phyloP scores from a whole-genome alignment of 2,329 filamentous ascomycete genomes.

The Exophiala spinifera region DNA sequence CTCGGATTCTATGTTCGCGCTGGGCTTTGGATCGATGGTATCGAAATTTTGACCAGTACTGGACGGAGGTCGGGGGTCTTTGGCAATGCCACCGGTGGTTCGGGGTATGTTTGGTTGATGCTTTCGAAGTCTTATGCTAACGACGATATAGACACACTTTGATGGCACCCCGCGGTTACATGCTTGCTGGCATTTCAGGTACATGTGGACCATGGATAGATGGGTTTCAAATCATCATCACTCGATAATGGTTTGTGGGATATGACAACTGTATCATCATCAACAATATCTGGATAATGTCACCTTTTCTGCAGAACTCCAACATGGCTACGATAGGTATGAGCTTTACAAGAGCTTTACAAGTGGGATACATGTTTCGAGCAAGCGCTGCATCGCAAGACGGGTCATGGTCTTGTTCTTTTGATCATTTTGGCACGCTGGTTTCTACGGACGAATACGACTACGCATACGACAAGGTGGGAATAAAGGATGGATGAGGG shows the following conservation, averaged over 20 bases:
- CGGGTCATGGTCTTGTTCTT: not conserved
- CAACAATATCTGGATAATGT: not conserved
- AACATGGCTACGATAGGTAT: not conserved
- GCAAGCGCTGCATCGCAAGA: not conserved
- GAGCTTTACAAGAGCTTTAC: not conserved
- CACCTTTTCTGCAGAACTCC: conserved; percentile 2
- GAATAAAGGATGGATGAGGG: not conserved
- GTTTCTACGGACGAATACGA: not conserved
- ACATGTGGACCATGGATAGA: conserved; percentile 79
- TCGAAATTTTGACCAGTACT: conserved; percentile 84
- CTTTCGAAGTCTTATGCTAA: conserved; percentile 1
- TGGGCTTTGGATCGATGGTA: conserved; percentile 78
- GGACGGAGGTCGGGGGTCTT: conserved; percentile 83
- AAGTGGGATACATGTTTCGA: not conserved
- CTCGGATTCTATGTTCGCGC: conserved; percentile 81
- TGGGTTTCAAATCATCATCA: conserved; percentile 78
- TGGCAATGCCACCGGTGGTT: conserved; percentile 76
- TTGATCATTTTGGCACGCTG: not conserved
- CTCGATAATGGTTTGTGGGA: conserved; percentile 48
- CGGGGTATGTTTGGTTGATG: conserved; percentile 62
- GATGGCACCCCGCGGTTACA: conserved; percentile 85
- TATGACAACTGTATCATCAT: no score
- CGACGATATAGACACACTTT: conserved; percentile 66
- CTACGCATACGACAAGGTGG: not conserved
- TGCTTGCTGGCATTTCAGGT: conserved; percentile 81